phyloP scores from a whole-genome alignment of 2,329 filamentous ascomycete species.

The Botryotinia convoluta region DNA sequence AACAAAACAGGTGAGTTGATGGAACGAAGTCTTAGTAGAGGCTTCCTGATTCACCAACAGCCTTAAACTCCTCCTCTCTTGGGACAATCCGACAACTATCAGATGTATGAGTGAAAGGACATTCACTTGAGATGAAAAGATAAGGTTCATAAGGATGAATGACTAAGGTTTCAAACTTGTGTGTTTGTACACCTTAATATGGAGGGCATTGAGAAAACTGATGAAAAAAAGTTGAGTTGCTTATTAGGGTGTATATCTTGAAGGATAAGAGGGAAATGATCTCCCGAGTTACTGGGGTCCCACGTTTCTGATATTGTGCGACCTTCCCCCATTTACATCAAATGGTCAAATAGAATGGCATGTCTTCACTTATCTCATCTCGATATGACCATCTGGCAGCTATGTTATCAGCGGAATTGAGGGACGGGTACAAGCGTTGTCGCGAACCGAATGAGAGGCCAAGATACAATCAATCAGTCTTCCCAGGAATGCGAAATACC shows the following conservation, averaged over 20 bases:
- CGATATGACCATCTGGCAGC: neutral
- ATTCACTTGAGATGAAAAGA: neutral
- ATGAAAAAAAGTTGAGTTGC: neutral
- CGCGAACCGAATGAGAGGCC: conserved; percentile 18
- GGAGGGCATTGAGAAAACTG: neutral
- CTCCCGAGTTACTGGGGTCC: conserved; percentile 5
- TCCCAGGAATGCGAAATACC: conserved; percentile 12
- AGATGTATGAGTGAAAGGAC: neutral
- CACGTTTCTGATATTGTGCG: conserved; percentile 6
- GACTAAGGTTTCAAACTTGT: neutral
- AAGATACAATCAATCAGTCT: conserved; percentile 16
- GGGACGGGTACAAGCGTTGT: neutral
- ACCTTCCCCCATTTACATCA: neutral
- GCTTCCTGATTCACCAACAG: neutral
- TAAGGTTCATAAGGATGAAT: neutral
- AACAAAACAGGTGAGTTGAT: neutral
- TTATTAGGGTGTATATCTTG: neutral
- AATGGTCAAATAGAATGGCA: conserved; percentile 13
- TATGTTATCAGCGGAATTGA: conserved; percentile 10
- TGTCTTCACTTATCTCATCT: conserved; percentile 10
- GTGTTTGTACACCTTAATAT: neutral
- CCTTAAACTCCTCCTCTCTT: conserved; percentile 3
- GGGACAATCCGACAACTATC: conserved; percentile 4
- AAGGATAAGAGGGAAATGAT: conserved; percentile 18
- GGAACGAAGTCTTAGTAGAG: neutral